Percentiles rank a stretch among this genome's conserved stretches.
Evolutionary conservation across 2,329 filamentous ascomycete genomes (phyloP).

Genomic region (Emergomyces pasteurianus): DNA sequence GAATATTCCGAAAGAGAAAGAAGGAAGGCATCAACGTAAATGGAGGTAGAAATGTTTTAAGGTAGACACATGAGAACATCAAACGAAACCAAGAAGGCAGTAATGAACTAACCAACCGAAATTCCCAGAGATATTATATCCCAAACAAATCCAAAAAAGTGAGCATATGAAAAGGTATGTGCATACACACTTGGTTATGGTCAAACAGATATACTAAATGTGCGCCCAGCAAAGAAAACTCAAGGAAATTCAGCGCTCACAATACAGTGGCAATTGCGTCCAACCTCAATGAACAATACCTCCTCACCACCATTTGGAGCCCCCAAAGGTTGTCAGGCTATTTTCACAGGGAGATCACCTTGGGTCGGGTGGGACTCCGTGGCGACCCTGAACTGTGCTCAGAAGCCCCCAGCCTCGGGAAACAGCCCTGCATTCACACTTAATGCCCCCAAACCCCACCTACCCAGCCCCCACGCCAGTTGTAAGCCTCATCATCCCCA

Average conservation of each 20-base stretch:
- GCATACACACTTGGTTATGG: not conserved
- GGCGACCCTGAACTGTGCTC: slow-evolving; percentile 7
- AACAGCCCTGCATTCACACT: not conserved
- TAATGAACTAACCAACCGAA: not conserved
- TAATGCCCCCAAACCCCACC: slow-evolving; percentile 6
- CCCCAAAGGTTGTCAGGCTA: not conserved
- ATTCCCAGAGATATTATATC: not conserved
- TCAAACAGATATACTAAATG: not conserved
- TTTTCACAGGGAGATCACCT: not conserved
- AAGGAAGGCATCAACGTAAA: not conserved
- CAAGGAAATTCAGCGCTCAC: not conserved
- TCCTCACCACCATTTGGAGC: not conserved
- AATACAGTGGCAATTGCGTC: too few species aligned
- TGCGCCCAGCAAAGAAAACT: not conserved
- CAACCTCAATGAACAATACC: too few species aligned
- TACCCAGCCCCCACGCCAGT: slow-evolving; percentile 14
- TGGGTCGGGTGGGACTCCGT: not conserved
- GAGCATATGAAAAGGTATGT: not conserved
- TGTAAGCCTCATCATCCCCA: slow-evolving; percentile 30
- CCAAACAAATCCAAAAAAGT: not conserved
- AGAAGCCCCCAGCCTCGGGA: slow-evolving; percentile 13
- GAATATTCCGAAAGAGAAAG: not conserved
- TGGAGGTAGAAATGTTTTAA: not conserved
- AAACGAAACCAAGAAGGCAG: not conserved
- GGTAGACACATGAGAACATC: not conserved